Conservation (phyloP, 805 yeast species). For the Schwanniomyces vanrijiae region DNA sequence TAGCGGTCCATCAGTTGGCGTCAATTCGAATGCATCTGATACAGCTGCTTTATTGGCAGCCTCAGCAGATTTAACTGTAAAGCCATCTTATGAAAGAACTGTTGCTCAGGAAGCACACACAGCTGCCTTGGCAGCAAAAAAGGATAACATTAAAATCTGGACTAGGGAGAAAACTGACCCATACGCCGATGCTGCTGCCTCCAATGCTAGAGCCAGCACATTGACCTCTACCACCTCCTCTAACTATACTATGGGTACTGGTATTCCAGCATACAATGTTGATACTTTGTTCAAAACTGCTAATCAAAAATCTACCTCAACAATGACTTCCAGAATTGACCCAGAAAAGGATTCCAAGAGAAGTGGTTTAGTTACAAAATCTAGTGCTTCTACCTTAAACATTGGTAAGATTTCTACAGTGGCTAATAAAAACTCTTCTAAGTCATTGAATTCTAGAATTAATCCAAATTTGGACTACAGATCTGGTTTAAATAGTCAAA, state of each 20-base stretch:
- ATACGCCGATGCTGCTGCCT: slow-evolving; percentile 51
- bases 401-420: slow-evolving; percentile 32
- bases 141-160: slow-evolving; percentile 49
- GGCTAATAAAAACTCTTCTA: slow-evolving; percentile 41
- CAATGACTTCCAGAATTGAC: slow-evolving; percentile 45
- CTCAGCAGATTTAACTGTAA: slow-evolving; percentile 59
- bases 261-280: slow-evolving; percentile 32
- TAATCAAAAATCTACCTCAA: slow-evolving; percentile 40
- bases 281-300: slow-evolving; percentile 35
- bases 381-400: slow-evolving; percentile 22
- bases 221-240: neutral
- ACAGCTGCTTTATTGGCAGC: slow-evolving; percentile 78
- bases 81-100: slow-evolving; percentile 60
- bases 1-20: slow-evolving; percentile 54
- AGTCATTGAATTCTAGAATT: slow-evolving; percentile 39
- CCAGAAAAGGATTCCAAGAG: slow-evolving; percentile 44
- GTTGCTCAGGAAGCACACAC: slow-evolving; percentile 63
- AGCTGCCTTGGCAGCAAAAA: slow-evolving; percentile 53
- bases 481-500: slow-evolving; percentile 29
- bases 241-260: slow-evolving; percentile 16
- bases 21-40: slow-evolving; percentile 65
- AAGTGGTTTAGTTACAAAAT: slow-evolving; percentile 34
- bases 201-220: slow-evolving; percentile 21
- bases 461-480: slow-evolving; percentile 43
- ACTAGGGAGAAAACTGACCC: slow-evolving; percentile 45